Percentiles rank a stretch among this genome's conserved stretches.
These are phyloP conservation scores for Stagonosporopsis vannaccii DNA, from an alignment of 2,329 filamentous ascomycete species.

Conservation along the genomic window DNA sequence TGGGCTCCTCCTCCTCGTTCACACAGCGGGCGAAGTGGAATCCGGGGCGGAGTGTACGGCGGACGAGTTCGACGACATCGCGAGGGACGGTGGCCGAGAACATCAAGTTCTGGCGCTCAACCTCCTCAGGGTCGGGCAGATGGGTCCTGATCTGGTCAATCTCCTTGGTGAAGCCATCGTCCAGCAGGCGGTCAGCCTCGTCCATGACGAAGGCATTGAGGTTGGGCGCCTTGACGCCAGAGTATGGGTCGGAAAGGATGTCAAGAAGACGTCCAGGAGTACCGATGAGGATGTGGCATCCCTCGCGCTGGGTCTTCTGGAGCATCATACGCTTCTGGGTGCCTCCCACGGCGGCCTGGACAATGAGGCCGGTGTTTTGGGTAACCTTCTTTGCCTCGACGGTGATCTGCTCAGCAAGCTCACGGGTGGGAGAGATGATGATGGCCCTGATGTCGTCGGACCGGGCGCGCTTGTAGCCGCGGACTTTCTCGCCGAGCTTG, in stretches of 20 bases:
- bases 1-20: slow-evolving; percentile 78
- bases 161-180: slow-evolving; percentile 62
- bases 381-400: slow-evolving; percentile 76
- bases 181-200: slow-evolving; percentile 72
- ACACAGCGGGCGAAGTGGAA: slow-evolving; percentile 96
- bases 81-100: slow-evolving; percentile 93
- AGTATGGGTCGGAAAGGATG: slow-evolving; percentile 71
- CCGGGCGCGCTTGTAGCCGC: slow-evolving; percentile 51
- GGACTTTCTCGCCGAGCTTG: slow-evolving; percentile 60
- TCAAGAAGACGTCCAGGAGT: slow-evolving; percentile 90
- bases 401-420: slow-evolving; percentile 70
- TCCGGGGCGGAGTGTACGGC: slow-evolving; percentile 76
- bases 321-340: slow-evolving; percentile 78
- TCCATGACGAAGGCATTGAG: slow-evolving; percentile 68
- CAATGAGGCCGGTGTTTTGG: slow-evolving; percentile 69
- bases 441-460: slow-evolving; percentile 65
- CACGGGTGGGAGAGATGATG: slow-evolving; percentile 68
- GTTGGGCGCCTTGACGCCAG: slow-evolving; percentile 69
- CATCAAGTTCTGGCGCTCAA: slow-evolving; percentile 86
- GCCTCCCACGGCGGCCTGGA: slow-evolving; percentile 87
- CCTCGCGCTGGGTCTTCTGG: slow-evolving; percentile 70
- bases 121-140: slow-evolving; percentile 68
- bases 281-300: slow-evolving; percentile 88
- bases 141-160: slow-evolving; percentile 56
- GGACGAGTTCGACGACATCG: slow-evolving; percentile 81